phyloP scores from a whole-genome alignment of 768 basidiomycete genomes.

The Albatrellus ellisii region DNA sequence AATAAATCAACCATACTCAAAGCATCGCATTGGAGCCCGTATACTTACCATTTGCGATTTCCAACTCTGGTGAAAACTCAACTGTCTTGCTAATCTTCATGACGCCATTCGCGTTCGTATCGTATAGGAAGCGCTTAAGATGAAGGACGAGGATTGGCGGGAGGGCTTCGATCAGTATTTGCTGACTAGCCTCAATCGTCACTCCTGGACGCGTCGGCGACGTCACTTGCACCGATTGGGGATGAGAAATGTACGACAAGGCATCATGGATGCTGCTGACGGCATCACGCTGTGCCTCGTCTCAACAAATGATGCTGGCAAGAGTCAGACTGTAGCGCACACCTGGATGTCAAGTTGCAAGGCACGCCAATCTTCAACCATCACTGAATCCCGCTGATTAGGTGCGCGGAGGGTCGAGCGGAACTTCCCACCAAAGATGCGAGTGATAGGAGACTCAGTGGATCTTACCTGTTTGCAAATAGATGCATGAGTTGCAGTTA shows the following conservation, averaged over 20 bases:
- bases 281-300: constrained; percentile 40
- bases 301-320: not conserved
- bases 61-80: constrained; percentile 62
- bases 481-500: constrained; percentile 1
- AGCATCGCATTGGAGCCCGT: too few species aligned
- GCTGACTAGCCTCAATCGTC: constrained; percentile 60
- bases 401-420: constrained; percentile 74
- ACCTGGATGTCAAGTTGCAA: constrained; percentile 86
- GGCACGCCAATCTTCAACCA: constrained; percentile 87
- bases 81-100: constrained; percentile 82
- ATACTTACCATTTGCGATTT: constrained; percentile 51
- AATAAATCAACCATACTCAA: too few species aligned
- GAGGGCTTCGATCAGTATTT: constrained; percentile 65
- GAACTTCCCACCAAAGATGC: constrained; percentile 90
- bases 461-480: constrained; percentile 45
- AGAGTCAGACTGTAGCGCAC: constrained; percentile 2
- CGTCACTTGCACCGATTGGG: constrained; percentile 70
- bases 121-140: constrained; percentile 86
- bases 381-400: constrained; percentile 73
- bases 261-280: constrained; percentile 78
- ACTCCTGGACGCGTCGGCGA: constrained; percentile 40
- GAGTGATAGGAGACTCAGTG: constrained; percentile 76
- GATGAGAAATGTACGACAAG: constrained; percentile 59
- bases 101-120: constrained; percentile 57
- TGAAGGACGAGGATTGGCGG: constrained; percentile 82